Base-by-base conservation (phyloP, 305 asterid genomes). In the Fraxinus xanthoxyloides region DNA sequence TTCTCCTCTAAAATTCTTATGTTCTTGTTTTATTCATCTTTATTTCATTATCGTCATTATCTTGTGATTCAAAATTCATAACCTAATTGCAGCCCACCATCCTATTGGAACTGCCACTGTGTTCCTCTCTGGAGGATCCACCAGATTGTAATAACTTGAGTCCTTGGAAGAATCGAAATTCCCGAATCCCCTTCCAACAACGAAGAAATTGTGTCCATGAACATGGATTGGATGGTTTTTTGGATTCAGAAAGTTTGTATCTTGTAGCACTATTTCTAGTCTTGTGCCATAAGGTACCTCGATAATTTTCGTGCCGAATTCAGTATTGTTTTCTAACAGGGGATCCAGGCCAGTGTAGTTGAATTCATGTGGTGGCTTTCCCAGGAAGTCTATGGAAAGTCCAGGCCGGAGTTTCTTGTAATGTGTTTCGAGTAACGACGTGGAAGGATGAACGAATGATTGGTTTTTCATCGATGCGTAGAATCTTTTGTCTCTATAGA, bases 381-480 rank as follows among this genome's bases (percentile, higher is more conserved):
- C 93, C 0, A 94, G 94, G 79, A 92, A 91, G 63, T 82, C 83
- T 0, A 84, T 24, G 43, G 89, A 82, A n/a, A 76, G 63, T 5
- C 8, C 13, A 0, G 38, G 3, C 2, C 21, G 84, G 1, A 84
- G 84, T 35, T 92, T 91, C 59, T n/a, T 81, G 86, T 89, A 94
- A 69, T 89, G 88, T 73, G 84, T 80, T 81, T 91, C 90, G 24
- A 94, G 87, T 12, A 92, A 83, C 2, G 94, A 91, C 0, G 9
- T 23, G 0, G 87, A 72, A 21, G 93, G 95, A 12, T 86, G 79
- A 9, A 89, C 13, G 28, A 94, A 94, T 1, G 96, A 91, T 28
- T 90, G 97, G 35, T 92, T 90, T 77, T 91, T 94, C 95, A 90
- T 90, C 5, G 97, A 94, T n/a, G 97, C 96, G 21, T 78, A 89